Percentiles rank a stretch among this genome's conserved stretches.
Evolutionary conservation across 257 asterid species (phyloP).

Genomic region (Thymus mandschuricus): DNA sequence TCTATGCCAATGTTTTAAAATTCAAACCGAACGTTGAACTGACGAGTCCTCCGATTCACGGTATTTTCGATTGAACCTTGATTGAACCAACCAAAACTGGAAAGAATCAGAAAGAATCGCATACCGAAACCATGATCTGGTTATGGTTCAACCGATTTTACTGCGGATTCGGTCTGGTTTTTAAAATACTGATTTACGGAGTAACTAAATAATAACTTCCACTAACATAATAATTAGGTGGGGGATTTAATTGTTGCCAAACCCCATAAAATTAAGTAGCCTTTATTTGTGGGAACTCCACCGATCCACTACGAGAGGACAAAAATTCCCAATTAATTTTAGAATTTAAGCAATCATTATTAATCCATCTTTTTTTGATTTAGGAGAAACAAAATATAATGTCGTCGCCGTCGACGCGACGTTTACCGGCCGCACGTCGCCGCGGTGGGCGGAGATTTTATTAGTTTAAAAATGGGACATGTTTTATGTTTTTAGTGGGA

Average conservation of each 20-base stretch:
- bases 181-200: no score
- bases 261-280: constrained; percentile 19
- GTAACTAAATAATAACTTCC: no score
- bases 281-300: constrained; percentile 30
- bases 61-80: no score
- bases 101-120: no score
- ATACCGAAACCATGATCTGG: no score
- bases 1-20: no score
- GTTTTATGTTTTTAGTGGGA: not conserved
- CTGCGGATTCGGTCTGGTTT: no score
- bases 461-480: not conserved
- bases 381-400: not conserved
- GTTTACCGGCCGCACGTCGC: constrained; percentile 27
- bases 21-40: no score
- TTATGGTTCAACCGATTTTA: no score
- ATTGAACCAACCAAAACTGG: no score
- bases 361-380: not conserved
- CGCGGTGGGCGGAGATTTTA: not conserved
- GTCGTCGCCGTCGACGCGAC: not conserved
- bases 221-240: not conserved
- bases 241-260: constrained; percentile 11
- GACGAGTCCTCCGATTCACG: no score
- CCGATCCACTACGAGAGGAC: constrained; percentile 32
- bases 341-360: constrained; percentile 11
- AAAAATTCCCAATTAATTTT: not conserved